These are phyloP conservation scores for Bolboschoenus planiculmis DNA, from an alignment of 176 grass and related monocot genomes.

Conservation along the genomic window DNA sequence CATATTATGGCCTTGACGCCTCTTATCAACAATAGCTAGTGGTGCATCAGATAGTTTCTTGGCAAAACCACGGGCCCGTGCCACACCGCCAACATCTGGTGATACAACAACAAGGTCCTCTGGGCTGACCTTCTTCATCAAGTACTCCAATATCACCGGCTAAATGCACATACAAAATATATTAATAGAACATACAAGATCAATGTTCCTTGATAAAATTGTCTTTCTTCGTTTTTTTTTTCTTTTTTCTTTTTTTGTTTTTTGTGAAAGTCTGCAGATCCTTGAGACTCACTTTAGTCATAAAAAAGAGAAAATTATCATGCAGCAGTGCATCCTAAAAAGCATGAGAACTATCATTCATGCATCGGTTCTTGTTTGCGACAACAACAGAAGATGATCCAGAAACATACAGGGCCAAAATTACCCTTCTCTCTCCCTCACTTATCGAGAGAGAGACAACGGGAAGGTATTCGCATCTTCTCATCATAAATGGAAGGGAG, in stretches of 20 bases:
- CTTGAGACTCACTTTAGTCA: not conserved
- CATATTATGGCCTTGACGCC: slow-evolving; percentile 93
- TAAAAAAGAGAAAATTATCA: not conserved
- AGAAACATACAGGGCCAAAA: not conserved
- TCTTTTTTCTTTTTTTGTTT: not conserved
- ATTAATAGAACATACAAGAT: not conserved
- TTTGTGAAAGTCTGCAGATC: not conserved
- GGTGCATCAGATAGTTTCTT: slow-evolving; percentile 84
- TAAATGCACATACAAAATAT: slow-evolving; percentile 28
- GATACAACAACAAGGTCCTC: slow-evolving; percentile 94
- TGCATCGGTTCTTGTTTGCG: not conserved
- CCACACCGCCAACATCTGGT: slow-evolving; percentile 93
- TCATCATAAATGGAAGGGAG: not conserved
- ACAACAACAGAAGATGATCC: not conserved
- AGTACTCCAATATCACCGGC: slow-evolving; percentile 98
- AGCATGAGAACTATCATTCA: not conserved
- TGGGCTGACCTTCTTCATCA: slow-evolving; percentile 64
- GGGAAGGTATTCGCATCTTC: not conserved
- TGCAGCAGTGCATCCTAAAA: not conserved
- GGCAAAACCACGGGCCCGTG: slow-evolving; percentile 78
- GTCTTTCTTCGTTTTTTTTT: no score
- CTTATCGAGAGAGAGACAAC: not conserved
- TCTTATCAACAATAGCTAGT: slow-evolving; percentile 97
- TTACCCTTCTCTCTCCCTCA: not conserved
- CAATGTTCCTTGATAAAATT: not conserved